Percentiles rank a stretch among this genome's conserved stretches.
Conservation (phyloP, 441 rosid genomes). For the Pelargonium citronellum region DNA sequence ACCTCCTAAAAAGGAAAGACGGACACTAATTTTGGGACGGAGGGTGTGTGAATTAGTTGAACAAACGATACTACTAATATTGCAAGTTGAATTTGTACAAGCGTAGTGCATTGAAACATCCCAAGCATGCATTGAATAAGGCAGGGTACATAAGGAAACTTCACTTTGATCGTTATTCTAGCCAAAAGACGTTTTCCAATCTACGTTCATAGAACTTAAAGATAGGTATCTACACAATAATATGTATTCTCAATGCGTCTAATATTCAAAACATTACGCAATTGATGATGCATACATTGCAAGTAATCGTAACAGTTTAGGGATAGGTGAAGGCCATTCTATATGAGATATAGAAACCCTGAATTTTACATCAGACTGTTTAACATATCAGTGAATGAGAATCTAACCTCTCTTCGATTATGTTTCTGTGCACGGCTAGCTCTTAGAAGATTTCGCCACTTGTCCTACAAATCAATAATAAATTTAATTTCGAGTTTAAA, state of each 20-base stretch:
- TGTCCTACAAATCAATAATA: conserved; percentile 52
- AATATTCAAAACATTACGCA: not conserved
- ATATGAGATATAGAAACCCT: not conserved
- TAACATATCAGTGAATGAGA: conserved; percentile 15
- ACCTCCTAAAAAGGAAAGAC: not conserved
- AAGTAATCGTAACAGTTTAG: not conserved
- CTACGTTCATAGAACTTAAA: not conserved
- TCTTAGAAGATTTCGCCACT: conserved; percentile 93
- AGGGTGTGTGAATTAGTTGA: no score
- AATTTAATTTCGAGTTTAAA: conserved; percentile 16
- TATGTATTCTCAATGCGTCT: not conserved
- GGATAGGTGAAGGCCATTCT: not conserved
- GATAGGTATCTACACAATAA: not conserved
- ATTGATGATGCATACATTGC: not conserved
- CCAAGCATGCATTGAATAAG: not conserved
- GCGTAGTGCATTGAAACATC: no score
- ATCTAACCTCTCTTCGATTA: conserved; percentile 49
- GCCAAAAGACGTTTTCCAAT: not conserved
- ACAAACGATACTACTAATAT: no score
- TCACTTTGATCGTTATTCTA: not conserved
- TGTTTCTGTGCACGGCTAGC: conserved; percentile 44
- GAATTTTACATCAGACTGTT: not conserved
- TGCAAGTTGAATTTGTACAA: no score
- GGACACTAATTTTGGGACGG: no score
- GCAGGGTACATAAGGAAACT: not conserved